Base-by-base conservation (phyloP, 2,329 filamentous ascomycete genomes). In the Metarhizium anisopliae region DNA sequence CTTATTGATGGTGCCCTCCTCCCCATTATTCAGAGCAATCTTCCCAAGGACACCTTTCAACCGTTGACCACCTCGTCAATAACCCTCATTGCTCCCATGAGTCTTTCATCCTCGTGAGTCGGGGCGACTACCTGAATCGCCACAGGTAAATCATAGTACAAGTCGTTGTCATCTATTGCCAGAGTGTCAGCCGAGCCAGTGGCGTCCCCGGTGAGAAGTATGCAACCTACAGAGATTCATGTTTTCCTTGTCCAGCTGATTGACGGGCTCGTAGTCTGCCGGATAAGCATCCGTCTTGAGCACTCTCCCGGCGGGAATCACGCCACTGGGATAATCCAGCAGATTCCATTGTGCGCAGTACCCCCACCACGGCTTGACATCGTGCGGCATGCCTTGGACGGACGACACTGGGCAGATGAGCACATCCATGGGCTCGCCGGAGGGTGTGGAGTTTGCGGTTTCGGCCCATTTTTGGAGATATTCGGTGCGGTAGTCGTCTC, bases 341-440 rank as follows among this genome's bases (percentile, higher is more conserved):
- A 88, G 62, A 64, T 89, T 89, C 83, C 84, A 89, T 58, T 84
- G 78, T 0, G 77, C 72, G 0, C 83, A 86, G 61, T 89, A 89
- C 1, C 77, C 78, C 83, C 84, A 89, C 73, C 65, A 86, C 63
- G 67, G 65, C 3, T 65, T 68, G 10, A 67, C 61, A 4, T 69
- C 68, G 59, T 81, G 67, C 59, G 83, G 59, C 57, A 70, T 56
- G 61, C 68, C 74, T 58, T 78, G 68, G 75, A 79, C n/a, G 2
- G 82, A 80, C 0, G 77, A 79, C 0, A 74, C 78, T 0, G 84
- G 85, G 55, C 79, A 83, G 1, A 88, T 70, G 38, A 88, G 78
- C 0, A 84, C 80, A 65, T 89, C 85, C 8, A 85, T 59, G 43
- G 55, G 56, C 75, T 47, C 66, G 62, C 52, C 53, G 47, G 5